Percentiles rank a stretch among this genome's conserved stretches.
Conservation (phyloP, 371 early-diverging fungal species). For the Haplosporangium sp. region DNA sequence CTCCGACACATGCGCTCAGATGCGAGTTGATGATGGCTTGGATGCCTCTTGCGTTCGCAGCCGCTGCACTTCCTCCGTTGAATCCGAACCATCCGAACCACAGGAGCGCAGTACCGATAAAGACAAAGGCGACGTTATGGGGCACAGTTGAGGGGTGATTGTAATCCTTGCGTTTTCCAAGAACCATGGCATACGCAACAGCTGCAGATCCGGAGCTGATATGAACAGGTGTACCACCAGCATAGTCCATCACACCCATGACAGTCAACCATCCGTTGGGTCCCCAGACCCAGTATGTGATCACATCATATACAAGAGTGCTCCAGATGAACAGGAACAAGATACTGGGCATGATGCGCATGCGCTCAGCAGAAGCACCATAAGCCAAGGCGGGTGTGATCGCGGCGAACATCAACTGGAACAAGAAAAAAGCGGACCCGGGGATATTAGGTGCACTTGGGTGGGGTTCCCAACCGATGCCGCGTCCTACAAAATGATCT, state of each 20-base stretch:
- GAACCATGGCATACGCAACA: slow-evolving; percentile 83
- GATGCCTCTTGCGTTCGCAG: slow-evolving; percentile 78
- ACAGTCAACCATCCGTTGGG: slow-evolving; percentile 78
- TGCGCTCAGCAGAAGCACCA: slow-evolving; percentile 87
- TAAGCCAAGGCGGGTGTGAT: slow-evolving; percentile 82
- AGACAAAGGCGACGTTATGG: slow-evolving; percentile 84
- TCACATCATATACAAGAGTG: slow-evolving; percentile 82
- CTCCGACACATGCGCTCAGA: slow-evolving; percentile 76
- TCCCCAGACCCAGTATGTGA: slow-evolving; percentile 89
- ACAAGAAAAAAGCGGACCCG: slow-evolving; percentile 69
- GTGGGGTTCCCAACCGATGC: slow-evolving; percentile 59
- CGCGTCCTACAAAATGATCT: slow-evolving; percentile 60
- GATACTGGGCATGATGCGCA: slow-evolving; percentile 81
- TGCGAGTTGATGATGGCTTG: slow-evolving; percentile 81
- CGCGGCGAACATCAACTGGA: slow-evolving; percentile 83
- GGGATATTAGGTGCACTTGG: slow-evolving; percentile 70
- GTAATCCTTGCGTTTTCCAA: slow-evolving; percentile 79
- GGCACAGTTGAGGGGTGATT: slow-evolving; percentile 73
- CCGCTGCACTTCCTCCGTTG: slow-evolving; percentile 75
- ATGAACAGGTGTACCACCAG: slow-evolving; percentile 91
- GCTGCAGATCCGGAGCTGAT: slow-evolving; percentile 85
- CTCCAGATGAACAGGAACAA: slow-evolving; percentile 88
- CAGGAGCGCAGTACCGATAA: slow-evolving; percentile 81
- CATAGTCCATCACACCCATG: slow-evolving; percentile 84
- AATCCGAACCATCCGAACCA: slow-evolving; percentile 85